Evolutionary conservation across 2,329 filamentous ascomycete genomes (phyloP), one percentile per base, ranked within the genome.

Genomic region (Sporothrix variecibatus): DNA sequence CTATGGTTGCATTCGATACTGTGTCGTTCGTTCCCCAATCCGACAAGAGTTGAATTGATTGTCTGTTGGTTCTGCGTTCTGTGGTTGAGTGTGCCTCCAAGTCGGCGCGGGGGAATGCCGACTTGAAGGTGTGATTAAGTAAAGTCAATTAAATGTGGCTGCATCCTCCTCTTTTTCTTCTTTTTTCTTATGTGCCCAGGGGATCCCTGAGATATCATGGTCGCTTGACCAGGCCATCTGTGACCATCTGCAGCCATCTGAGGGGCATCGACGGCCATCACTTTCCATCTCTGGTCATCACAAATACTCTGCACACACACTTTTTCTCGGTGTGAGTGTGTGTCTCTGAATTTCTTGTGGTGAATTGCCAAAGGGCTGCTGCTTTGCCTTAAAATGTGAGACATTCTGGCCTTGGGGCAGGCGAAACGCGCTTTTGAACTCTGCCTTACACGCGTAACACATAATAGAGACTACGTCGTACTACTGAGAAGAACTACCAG

Each of bases 381-480:
- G 56, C 28, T 26, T 40, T 3, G 3, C 28, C 28, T 11, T 8
- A 28, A 26, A 64, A 67, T 46, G 62, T 46, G 38, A 67, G 62
- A 67, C 62, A 67, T 28, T 46, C 11, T 12, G 34, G 23, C 40
- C n/a, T 67, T 67, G 7, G 34, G 62, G n/a, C n/a, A 38, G 62
- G 62, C 62, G 40, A 67, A 67, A 20, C 62, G 62, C 62, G 62
- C 62, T 67, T 65, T 65, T 12, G n/a, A 12, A 65, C n/a, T 65
- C 34, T 12, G 8, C 23, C 38, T 65, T 67, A 26, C 38, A 67
- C 23, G 34, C n/a, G 23, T 40, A 60, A n/a, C 34, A 23, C 34
- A 5, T 34, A 34, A 34, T 8, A 1, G 34, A 34, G 34, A 34
- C 34, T 34, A 34, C 34, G 34, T 34, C 34, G 34, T 34, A 34